phyloP scores from a whole-genome alignment of 2,329 filamentous ascomycete genomes.

The Ophiostoma sp. region DNA sequence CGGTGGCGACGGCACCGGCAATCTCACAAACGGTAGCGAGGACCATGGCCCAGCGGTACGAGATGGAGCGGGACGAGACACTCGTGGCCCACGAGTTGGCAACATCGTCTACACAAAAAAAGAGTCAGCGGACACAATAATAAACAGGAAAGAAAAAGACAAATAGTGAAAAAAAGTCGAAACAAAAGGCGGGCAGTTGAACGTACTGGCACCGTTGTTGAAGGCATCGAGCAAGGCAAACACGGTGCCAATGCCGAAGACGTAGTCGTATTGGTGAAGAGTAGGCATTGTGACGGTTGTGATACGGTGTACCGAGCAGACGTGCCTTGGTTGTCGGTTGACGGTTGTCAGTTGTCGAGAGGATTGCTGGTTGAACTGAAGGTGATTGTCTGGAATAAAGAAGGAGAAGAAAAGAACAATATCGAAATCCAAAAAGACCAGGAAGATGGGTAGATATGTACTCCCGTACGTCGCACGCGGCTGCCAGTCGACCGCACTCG shows the following conservation, averaged over 20 bases:
- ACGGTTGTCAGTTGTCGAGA: not conserved
- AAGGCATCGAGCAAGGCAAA: conserved; percentile 76
- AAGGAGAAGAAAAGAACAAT: not conserved
- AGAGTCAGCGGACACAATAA: not conserved
- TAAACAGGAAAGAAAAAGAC: not conserved
- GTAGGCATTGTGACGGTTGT: not conserved
- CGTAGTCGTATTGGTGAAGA: conserved; percentile 65
- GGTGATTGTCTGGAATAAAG: not conserved
- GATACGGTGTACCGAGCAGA: not conserved
- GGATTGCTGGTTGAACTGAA: not conserved
- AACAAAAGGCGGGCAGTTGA: not conserved
- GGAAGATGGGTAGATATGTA: conserved; percentile 1
- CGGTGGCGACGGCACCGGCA: conserved; percentile 65
- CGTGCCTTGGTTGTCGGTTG: no score
- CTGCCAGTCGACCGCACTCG: no score
- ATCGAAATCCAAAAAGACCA: not conserved
- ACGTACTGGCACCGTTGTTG: conserved; percentile 75
- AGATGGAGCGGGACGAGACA: conserved; percentile 75
- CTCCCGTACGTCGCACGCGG: not conserved
- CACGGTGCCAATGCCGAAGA: conserved; percentile 73
- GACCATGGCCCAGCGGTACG: conserved; percentile 68
- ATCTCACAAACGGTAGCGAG: conserved; percentile 68
- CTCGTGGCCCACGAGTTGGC: conserved; percentile 81
- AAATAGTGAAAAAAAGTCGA: no score
- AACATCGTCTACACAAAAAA: conserved; percentile 68